These are phyloP conservation scores for Blastobotrys indianensis DNA, from an alignment of 1,139 yeast species.

Conservation along the genomic window DNA sequence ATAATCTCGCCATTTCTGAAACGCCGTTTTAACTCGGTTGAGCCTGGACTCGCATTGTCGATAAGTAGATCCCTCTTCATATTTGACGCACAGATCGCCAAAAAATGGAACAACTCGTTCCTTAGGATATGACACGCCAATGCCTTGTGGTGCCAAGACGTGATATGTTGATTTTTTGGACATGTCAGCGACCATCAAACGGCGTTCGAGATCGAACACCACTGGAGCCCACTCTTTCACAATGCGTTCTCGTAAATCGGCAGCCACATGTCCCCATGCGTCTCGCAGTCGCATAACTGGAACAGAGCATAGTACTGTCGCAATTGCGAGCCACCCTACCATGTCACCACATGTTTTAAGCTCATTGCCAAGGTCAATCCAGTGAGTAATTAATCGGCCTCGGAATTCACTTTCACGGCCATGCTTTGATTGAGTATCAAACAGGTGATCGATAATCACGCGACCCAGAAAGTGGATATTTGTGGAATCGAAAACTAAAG, in stretches of 20 bases:
- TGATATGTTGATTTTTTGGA: constrained; percentile 50
- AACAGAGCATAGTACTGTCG: constrained; percentile 74
- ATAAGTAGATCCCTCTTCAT: constrained; percentile 38
- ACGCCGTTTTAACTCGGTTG: constrained; percentile 65
- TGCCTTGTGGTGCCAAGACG: constrained; percentile 83
- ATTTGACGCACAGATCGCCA: constrained; percentile 65
- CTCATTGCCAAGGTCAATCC: constrained; percentile 80
- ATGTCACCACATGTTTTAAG: constrained; percentile 83
- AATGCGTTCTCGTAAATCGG: constrained; percentile 54
- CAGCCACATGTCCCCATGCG: constrained; percentile 72
- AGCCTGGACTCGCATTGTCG: constrained; percentile 61
- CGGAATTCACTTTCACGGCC: constrained; percentile 37
- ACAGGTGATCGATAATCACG: constrained; percentile 63
- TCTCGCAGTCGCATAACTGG: constrained; percentile 69
- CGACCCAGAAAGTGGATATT: constrained; percentile 76
- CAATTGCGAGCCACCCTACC: constrained; percentile 93
- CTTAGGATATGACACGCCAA: constrained; percentile 72
- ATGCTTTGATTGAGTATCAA: constrained; percentile 38
- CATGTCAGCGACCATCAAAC: constrained; percentile 53
- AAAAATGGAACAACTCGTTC: constrained; percentile 82
- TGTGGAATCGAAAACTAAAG: constrained; percentile 61
- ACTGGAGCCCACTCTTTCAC: constrained; percentile 93
- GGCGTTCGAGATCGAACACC: constrained; percentile 77
- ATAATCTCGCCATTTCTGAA: constrained; percentile 77
- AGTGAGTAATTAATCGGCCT: constrained; percentile 65